Conservation (phyloP, 768 basidiomycete species). For the Calocera viscosa region DNA sequence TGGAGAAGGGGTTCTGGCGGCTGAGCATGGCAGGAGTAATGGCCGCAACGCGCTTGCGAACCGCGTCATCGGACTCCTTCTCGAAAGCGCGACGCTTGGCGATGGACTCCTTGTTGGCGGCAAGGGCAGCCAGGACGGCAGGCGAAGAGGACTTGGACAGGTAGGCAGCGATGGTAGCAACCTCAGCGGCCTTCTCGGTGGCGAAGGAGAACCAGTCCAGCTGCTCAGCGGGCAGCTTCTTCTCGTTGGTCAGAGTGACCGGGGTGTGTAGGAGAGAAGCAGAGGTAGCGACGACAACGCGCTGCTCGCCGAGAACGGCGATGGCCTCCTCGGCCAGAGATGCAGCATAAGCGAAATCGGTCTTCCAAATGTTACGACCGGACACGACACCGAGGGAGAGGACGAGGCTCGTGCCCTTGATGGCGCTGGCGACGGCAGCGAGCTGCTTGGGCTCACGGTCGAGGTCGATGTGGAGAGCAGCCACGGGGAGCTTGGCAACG, state of each 20-base stretch:
- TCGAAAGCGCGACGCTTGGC: constrained; percentile 91
- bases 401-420: constrained; percentile 68
- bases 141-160: constrained; percentile 76
- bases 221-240: constrained; percentile 73
- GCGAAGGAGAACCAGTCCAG: constrained; percentile 99
- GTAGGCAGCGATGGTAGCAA: constrained; percentile 71
- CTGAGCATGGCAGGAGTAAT: constrained; percentile 77
- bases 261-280: constrained; percentile 98
- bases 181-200: constrained; percentile 86
- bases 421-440: constrained; percentile 60
- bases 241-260: constrained; percentile 87
- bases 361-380: constrained; percentile 99
- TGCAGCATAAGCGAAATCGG: constrained; percentile 73
- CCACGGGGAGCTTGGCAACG: constrained; percentile 81
- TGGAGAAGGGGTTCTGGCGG: constrained; percentile 79
- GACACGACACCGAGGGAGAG: constrained; percentile 94
- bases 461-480: constrained; percentile 92
- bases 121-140: constrained; percentile 55
- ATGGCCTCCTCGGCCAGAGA: constrained; percentile 75
- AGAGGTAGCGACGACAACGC: constrained; percentile 88
- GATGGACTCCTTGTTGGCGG: constrained; percentile 82
- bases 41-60: constrained; percentile 87
- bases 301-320: constrained; percentile 66
- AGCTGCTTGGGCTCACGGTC: constrained; percentile 88
- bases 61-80: constrained; percentile 79